Evolutionary conservation across 2,329 filamentous ascomycete genomes (phyloP).

Genomic region (Aspergillus tubingensis): DNA sequence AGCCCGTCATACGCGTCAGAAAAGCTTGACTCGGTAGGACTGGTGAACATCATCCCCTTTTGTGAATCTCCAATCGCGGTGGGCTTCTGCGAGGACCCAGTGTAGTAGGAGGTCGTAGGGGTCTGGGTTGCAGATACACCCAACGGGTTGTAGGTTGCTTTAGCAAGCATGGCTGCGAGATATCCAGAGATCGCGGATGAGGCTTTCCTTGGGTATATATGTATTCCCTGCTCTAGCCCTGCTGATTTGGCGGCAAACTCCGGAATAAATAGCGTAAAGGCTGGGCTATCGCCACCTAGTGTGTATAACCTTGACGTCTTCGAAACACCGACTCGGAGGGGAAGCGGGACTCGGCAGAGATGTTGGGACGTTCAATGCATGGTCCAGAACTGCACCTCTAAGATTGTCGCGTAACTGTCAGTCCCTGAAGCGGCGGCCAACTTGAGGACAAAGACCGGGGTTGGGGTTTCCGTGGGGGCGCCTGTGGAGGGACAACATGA

Average conservation of each 20-base stretch:
- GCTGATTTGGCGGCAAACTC: neutral
- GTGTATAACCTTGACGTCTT: neutral
- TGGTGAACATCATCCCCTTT: slow-evolving; percentile 60
- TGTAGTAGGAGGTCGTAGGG: slow-evolving; percentile 36
- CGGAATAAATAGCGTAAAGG: neutral
- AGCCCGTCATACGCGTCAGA: slow-evolving; percentile 73
- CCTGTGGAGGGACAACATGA: slow-evolving; percentile 1
- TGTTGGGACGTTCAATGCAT: slow-evolving; percentile 11
- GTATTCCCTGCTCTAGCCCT: neutral
- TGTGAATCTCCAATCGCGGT: slow-evolving; percentile 31
- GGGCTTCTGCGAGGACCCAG: slow-evolving; percentile 32
- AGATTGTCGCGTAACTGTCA: neutral
- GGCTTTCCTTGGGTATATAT: neutral
- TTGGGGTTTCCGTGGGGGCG: neutral
- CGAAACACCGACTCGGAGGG: neutral
- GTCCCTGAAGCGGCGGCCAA: neutral
- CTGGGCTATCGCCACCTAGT: neutral
- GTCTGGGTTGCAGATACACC: slow-evolving; percentile 37
- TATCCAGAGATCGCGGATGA: neutral
- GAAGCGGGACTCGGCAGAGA: slow-evolving; percentile 1
- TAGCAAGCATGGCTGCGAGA: slow-evolving; percentile 41
- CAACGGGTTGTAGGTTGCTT: slow-evolving; percentile 40
- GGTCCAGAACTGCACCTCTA: slow-evolving; percentile 1
- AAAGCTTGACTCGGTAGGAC: slow-evolving; percentile 90
- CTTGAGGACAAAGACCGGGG: neutral